A percentile compares a stretch with the other conserved stretches of the same genome.
Evolutionary conservation across 805 yeast genomes (phyloP).

Genomic region (Sugiyamaella floridensis): DNA sequence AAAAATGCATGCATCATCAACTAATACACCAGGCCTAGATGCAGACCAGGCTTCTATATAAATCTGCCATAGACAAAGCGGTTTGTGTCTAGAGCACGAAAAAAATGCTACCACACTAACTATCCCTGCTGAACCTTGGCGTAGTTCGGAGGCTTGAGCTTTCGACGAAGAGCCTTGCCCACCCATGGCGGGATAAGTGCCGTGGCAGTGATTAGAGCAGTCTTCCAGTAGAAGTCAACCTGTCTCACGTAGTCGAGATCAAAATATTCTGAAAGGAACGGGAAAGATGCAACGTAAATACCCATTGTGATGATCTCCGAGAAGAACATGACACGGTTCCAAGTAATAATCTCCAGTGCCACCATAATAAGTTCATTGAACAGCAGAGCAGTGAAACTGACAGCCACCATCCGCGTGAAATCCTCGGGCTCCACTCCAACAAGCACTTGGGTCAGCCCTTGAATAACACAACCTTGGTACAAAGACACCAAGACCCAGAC

Average conservation of each 20-base stretch:
- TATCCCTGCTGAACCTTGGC: constrained; percentile 88
- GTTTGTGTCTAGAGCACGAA: too few species aligned
- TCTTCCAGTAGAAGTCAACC: constrained; percentile 62
- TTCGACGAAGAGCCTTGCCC: constrained; percentile 65
- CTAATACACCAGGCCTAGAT: background rate
- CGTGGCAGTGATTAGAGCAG: constrained; percentile 52
- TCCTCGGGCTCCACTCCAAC: constrained; percentile 49
- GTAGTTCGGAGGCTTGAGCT: constrained; percentile 85
- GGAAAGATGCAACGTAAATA: constrained; percentile 66
- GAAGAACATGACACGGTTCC: constrained; percentile 73
- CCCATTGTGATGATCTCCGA: constrained; percentile 65
- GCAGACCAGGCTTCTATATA: background rate
- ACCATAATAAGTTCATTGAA: constrained; percentile 91
- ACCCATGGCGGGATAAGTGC: constrained; percentile 89
- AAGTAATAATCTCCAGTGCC: constrained; percentile 82
- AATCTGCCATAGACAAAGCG: background rate
- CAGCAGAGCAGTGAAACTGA: constrained; percentile 72
- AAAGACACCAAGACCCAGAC: constrained; percentile 85
- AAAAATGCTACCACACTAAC: too few species aligned
- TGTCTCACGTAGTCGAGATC: constrained; percentile 58
- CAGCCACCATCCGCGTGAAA: constrained; percentile 73
- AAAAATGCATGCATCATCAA: background rate
- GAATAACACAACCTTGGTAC: constrained; percentile 87
- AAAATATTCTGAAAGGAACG: constrained; percentile 82
- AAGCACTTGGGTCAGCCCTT: constrained; percentile 70